A percentile compares a stretch with the other conserved stretches of the same genome.
These are phyloP conservation scores for Arthroderma uncinatum DNA, from an alignment of 2,329 filamentous ascomycete genomes.

Conservation along the genomic window DNA sequence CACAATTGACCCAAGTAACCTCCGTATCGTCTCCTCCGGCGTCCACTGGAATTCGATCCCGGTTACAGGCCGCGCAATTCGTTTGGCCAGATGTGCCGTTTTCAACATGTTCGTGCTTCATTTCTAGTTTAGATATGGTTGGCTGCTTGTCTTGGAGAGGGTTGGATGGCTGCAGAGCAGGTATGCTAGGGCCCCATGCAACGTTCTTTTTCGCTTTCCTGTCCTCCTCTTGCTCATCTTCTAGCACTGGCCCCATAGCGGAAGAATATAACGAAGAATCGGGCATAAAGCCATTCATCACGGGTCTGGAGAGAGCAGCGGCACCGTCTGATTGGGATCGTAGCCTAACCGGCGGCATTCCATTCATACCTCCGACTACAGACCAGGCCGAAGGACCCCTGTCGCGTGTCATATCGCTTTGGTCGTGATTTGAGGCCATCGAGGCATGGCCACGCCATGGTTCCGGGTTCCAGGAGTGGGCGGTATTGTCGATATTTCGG, in stretches of 20 bases:
- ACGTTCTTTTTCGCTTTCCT: neutral
- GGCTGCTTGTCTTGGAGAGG: neutral
- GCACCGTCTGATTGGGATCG: slow-evolving; percentile 36
- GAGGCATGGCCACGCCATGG: neutral
- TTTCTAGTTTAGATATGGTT: neutral
- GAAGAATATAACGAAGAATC: neutral
- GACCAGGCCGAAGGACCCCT: neutral
- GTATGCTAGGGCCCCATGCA: neutral
- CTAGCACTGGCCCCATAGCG: slow-evolving; percentile 10
- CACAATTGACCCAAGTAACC: slow-evolving; percentile 54
- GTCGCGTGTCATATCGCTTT: neutral
- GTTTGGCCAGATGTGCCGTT: slow-evolving; percentile 25
- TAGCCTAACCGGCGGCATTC: slow-evolving; percentile 24
- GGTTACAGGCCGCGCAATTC: slow-evolving; percentile 48
- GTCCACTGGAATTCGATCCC: slow-evolving; percentile 41
- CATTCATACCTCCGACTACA: slow-evolving; percentile 8
- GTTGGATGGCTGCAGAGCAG: neutral
- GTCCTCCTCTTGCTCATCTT: slow-evolving; percentile 14
- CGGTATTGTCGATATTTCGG: neutral
- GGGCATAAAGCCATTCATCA: slow-evolving; percentile 22
- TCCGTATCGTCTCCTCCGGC: slow-evolving; percentile 40
- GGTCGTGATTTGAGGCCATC: neutral
- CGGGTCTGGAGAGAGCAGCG: slow-evolving; percentile 27
- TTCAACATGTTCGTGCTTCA: slow-evolving; percentile 9
- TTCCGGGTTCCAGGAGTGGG: neutral